These are phyloP conservation scores for Sutorius australiensis DNA, from an alignment of 768 basidiomycete species.

Conservation along the genomic window DNA sequence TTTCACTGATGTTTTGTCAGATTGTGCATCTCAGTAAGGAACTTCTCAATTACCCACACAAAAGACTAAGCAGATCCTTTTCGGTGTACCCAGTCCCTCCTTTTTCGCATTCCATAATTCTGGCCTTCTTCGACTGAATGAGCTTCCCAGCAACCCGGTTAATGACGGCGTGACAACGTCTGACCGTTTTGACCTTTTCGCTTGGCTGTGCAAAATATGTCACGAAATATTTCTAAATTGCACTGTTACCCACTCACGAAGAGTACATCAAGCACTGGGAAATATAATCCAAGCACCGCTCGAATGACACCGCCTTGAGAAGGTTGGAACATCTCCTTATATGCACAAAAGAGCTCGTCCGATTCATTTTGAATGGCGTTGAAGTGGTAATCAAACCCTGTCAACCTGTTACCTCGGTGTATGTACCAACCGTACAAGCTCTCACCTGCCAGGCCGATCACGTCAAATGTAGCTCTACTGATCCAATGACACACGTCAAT, in stretches of 20 bases:
- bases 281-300: constrained; percentile 51
- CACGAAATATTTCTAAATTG: neutral
- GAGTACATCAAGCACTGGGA: constrained; percentile 50
- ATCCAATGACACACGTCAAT: constrained; percentile 82
- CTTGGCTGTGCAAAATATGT: constrained; percentile 45
- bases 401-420: neutral
- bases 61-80: constrained; percentile 72
- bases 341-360: constrained; percentile 74
- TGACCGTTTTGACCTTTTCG: constrained; percentile 43
- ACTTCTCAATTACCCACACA: constrained; percentile 50
- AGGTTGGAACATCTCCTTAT: constrained; percentile 81
- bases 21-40: neutral
- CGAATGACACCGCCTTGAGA: constrained; percentile 49
- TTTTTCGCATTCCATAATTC: constrained; percentile 58
- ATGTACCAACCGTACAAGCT: neutral
- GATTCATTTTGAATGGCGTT: constrained; percentile 76
- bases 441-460: constrained; percentile 84
- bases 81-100: constrained; percentile 50
- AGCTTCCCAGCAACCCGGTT: constrained; percentile 68
- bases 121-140: constrained; percentile 75
- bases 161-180: constrained; percentile 59
- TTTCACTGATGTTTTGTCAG: constrained; percentile 53
- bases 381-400: constrained; percentile 86
- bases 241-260: constrained; percentile 44
- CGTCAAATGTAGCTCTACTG: constrained; percentile 82